These are phyloP conservation scores for Nothopassalora personata DNA, from an alignment of 2,329 filamentous ascomycete species.

Conservation along the genomic window DNA sequence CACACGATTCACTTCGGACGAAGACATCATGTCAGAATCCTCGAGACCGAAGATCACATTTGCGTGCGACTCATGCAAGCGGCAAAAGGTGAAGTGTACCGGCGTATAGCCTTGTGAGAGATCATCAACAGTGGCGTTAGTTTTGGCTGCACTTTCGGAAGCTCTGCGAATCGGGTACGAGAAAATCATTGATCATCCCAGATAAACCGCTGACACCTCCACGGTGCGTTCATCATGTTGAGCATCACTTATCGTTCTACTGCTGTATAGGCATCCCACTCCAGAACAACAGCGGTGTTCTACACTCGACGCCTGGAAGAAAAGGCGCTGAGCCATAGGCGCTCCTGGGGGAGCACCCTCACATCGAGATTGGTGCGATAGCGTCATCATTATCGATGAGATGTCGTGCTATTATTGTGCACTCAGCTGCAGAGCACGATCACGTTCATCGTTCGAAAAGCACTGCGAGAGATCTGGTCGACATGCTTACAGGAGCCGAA, in stretches of 20 bases:
- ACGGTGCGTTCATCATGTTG: neutral
- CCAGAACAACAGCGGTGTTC: constrained; percentile 1
- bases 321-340: constrained; percentile 2
- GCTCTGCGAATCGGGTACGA: neutral
- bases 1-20: neutral
- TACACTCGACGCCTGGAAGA: constrained; percentile 7
- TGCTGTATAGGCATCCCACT: neutral
- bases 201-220: neutral
- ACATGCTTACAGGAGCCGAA: neutral
- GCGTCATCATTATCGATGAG: neutral
- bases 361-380: neutral
- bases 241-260: neutral
- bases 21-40: neutral
- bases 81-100: constrained; percentile 7
- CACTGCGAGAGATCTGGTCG: neutral
- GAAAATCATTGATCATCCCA: neutral
- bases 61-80: constrained; percentile 8
- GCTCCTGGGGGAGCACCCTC: neutral
- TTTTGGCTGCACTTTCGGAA: constrained; percentile 9
- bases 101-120: constrained; percentile 7
- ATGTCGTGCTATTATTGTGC: neutral
- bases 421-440: neutral
- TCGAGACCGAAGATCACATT: neutral
- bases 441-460: neutral
- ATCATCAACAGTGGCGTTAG: neutral